phyloP scores from a whole-genome alignment of 306 rosid species.

The Erythrophleum fordii region DNA sequence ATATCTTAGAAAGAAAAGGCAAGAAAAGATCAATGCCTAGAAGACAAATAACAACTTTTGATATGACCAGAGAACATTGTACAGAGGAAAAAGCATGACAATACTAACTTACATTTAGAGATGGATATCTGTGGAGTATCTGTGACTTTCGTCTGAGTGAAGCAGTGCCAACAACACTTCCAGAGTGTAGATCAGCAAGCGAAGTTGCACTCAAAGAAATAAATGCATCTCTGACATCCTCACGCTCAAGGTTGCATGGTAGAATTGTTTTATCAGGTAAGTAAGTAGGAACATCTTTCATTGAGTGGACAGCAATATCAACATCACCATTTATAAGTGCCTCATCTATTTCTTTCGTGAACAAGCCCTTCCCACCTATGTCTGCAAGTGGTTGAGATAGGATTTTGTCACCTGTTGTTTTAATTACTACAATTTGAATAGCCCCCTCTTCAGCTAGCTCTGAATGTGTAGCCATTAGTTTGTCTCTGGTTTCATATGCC shows the following conservation, averaged over 20 bases:
- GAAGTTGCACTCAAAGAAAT: constrained; percentile 73
- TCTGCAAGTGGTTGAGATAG: constrained; percentile 83
- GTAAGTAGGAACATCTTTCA: constrained; percentile 95
- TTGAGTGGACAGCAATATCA: constrained; percentile 89
- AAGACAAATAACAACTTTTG: not conserved
- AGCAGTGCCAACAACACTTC: constrained; percentile 85
- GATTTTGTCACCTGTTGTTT: constrained; percentile 90
- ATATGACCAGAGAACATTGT: not conserved
- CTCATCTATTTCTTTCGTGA: constrained; percentile 91
- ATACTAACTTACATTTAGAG: constrained; percentile 60
- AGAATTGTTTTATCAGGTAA: constrained; percentile 73
- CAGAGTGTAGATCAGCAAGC: constrained; percentile 67
- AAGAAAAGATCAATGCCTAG: not conserved
- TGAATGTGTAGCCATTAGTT: constrained; percentile 70
- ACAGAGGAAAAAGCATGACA: not conserved
- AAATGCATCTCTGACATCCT: constrained; percentile 92
- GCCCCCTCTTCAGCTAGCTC: constrained; percentile 91
- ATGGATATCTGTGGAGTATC: constrained; percentile 77
- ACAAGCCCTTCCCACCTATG: constrained; percentile 90
- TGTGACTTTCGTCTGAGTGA: constrained; percentile 90
- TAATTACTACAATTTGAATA: constrained; percentile 74
- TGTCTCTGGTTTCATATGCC: constrained; percentile 84
- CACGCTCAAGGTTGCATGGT: constrained; percentile 87
- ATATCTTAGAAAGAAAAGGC: not conserved
- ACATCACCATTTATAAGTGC: constrained; percentile 76